These are phyloP conservation scores for Lophiotrema nucula DNA, from an alignment of 495 filamentous ascomycete genomes.

Conservation along the genomic window DNA sequence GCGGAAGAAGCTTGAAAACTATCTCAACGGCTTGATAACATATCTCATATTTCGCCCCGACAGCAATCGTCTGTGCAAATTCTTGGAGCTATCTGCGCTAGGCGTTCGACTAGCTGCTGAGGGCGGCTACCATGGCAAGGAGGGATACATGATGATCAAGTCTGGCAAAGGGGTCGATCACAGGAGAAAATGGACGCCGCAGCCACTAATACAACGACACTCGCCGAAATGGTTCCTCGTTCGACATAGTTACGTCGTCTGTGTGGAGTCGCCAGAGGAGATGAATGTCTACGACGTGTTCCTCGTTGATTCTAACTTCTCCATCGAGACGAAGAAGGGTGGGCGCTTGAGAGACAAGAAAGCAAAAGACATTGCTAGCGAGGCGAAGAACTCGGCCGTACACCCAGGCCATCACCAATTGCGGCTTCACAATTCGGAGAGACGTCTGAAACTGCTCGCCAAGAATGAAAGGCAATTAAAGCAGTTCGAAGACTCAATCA, in stretches of 20 bases:
- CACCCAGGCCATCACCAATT: slow-evolving; percentile 71
- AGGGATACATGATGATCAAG: slow-evolving; percentile 88
- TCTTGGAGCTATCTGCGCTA: slow-evolving; percentile 89
- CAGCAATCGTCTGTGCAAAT: slow-evolving; percentile 93
- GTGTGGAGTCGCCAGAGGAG: slow-evolving; percentile 94
- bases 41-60: slow-evolving; percentile 95
- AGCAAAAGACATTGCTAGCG: slow-evolving; percentile 49
- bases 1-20: slow-evolving; percentile 81
- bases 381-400: slow-evolving; percentile 61
- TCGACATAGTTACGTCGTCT: slow-evolving; percentile 95
- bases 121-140: slow-evolving; percentile 95
- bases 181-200: slow-evolving; percentile 72
- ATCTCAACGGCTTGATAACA: slow-evolving; percentile 90
- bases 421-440: slow-evolving; percentile 79
- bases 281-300: slow-evolving; percentile 99
- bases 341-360: slow-evolving; percentile 57
- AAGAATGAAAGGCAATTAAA: slow-evolving; percentile 83
- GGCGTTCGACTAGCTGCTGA: slow-evolving; percentile 95
- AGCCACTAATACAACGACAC: slow-evolving; percentile 73
- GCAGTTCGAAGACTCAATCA: slow-evolving; percentile 91
- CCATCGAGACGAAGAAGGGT: slow-evolving; percentile 66
- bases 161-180: slow-evolving; percentile 90
- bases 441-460: slow-evolving; percentile 86
- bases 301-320: slow-evolving; percentile 82
- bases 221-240: slow-evolving; percentile 96